Evolutionary conservation across 495 filamentous ascomycete species (phyloP).

Genomic region (Hypoxylon subgilvum): DNA sequence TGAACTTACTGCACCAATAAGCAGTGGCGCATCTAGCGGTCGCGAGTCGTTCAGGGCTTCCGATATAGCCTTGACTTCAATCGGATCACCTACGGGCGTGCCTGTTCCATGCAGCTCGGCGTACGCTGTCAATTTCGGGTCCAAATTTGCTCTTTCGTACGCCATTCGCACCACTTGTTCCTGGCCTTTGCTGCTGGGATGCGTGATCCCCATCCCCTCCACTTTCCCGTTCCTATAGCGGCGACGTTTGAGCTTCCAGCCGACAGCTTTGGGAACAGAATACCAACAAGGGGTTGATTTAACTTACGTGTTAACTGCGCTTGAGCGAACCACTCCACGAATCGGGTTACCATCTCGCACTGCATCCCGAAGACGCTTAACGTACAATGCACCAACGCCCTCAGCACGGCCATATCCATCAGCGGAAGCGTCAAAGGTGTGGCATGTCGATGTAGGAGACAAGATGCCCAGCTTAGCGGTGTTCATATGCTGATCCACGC

Average conservation of each 20-base stretch:
- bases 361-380: slow-evolving; percentile 61
- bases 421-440: slow-evolving; percentile 60
- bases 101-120: slow-evolving; percentile 53
- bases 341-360: slow-evolving; percentile 56
- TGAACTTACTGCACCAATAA: slow-evolving; percentile 62
- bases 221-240: slow-evolving; percentile 3
- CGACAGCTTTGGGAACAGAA: too few relatives aligned
- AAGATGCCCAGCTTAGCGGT: slow-evolving; percentile 36
- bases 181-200: slow-evolving; percentile 7
- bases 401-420: slow-evolving; percentile 68
- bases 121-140: slow-evolving; percentile 42
- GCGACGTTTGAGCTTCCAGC: background rate
- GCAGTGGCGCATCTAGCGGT: slow-evolving; percentile 43
- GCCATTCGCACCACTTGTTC: slow-evolving; percentile 1
- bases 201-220: slow-evolving; percentile 1
- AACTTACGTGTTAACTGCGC: slow-evolving; percentile 49
- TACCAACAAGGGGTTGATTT: background rate
- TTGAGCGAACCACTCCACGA: slow-evolving; percentile 60
- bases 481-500: slow-evolving; percentile 42
- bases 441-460: slow-evolving; percentile 47
- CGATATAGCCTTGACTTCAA: slow-evolving; percentile 51
- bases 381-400: slow-evolving; percentile 53
- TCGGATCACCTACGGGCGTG: slow-evolving; percentile 59
- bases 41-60: slow-evolving; percentile 46
- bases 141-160: slow-evolving; percentile 38